These are phyloP conservation scores for Thuidium tamariscinum DNA, from an alignment of 225 moss, liverwort and hornwort genomes.

Conservation along the genomic window DNA sequence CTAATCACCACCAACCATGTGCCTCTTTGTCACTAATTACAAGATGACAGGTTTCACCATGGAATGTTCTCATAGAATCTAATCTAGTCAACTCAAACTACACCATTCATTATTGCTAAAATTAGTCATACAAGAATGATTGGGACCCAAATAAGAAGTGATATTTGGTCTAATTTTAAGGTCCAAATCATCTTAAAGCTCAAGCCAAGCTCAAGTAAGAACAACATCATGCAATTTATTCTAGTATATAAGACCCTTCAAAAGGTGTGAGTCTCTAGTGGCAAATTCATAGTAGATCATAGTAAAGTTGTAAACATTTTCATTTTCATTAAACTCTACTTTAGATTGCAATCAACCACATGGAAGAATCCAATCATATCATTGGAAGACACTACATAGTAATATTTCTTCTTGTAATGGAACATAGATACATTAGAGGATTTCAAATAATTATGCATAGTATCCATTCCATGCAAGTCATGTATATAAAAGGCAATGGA, in stretches of 20 bases:
- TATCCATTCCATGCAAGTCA: background rate
- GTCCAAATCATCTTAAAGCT: accelerated
- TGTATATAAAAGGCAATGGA: too few relatives aligned
- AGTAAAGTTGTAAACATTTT: background rate
- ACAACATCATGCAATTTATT: background rate
- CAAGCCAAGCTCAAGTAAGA: accelerated
- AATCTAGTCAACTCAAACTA: accelerated
- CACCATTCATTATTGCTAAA: background rate
- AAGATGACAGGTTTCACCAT: background rate
- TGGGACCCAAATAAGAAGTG: accelerated
- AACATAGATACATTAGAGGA: background rate
- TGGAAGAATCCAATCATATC: too few relatives aligned
- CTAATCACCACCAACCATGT: accelerated
- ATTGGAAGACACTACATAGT: background rate
- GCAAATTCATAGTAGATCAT: background rate
- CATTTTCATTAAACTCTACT: background rate
- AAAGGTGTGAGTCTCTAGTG: background rate
- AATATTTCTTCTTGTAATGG: too few relatives aligned
- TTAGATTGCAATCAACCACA: background rate
- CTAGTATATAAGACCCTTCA: accelerated
- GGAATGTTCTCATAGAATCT: background rate
- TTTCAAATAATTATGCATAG: background rate
- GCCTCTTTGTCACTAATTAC: accelerated
- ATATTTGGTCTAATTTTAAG: background rate
- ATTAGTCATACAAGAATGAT: background rate